A percentile compares a stretch with the other conserved stretches of the same genome.
Evolutionary conservation across 257 asterid species (phyloP).

Genomic region (Przewalskia tangutica): DNA sequence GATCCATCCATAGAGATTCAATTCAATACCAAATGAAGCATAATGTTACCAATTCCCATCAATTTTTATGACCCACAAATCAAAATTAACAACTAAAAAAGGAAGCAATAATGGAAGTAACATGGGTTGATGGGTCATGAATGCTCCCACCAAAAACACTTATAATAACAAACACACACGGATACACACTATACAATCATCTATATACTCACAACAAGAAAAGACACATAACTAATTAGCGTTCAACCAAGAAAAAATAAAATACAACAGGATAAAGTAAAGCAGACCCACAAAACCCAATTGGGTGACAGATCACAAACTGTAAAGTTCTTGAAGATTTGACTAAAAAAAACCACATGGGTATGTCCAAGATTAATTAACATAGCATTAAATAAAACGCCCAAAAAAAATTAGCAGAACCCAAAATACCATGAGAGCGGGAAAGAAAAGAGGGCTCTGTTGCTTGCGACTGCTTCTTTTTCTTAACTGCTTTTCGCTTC

Average conservation of each 20-base stretch:
- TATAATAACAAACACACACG: background rate
- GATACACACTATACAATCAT: background rate
- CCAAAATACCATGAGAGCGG: conserved; percentile 25
- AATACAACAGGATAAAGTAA: conserved; percentile 12
- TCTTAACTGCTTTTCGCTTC: conserved; percentile 28
- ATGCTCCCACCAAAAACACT: background rate
- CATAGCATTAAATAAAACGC: conserved; percentile 4
- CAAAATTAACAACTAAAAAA: background rate
- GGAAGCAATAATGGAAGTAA: background rate
- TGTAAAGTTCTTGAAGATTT: conserved; percentile 17
- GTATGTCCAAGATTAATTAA: background rate
- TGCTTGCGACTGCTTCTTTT: conserved; percentile 32
- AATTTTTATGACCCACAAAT: background rate
- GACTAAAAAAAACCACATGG: conserved; percentile 20
- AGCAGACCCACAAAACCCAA: conserved; percentile 27
- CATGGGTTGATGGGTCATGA: conserved; percentile 6
- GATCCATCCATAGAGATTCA: conserved; percentile 19
- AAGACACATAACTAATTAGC: conserved; percentile 7
- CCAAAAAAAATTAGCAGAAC: background rate
- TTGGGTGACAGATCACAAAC: conserved; percentile 18
- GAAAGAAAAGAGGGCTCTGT: conserved; percentile 8
- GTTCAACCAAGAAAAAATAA: conserved; percentile 5
- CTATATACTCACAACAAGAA: background rate
- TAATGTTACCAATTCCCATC: background rate
- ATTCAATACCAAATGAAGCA: conserved; percentile 6